phyloP scores from a whole-genome alignment of 1,284 basidiomycete genomes.

The Kalmanozyma brasiliensis region DNA sequence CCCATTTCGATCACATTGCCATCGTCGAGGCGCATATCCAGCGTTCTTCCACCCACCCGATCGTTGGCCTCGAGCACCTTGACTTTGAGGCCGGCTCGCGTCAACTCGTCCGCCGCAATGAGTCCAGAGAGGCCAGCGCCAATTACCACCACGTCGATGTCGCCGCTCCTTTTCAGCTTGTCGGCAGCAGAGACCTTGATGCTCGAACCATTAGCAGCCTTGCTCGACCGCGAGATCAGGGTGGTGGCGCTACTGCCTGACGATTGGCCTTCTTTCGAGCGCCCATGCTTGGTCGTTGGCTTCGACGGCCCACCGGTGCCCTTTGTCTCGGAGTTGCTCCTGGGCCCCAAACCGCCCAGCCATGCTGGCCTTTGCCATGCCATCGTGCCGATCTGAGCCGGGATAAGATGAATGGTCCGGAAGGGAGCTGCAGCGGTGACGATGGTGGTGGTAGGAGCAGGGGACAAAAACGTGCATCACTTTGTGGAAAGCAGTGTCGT shows the following conservation, averaged over 20 bases:
- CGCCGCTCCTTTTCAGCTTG: constrained; percentile 19
- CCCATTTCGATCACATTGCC: constrained; percentile 69
- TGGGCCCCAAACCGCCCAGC: constrained; percentile 5
- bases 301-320: constrained; percentile 1
- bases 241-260: constrained; percentile 17
- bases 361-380: constrained; percentile 23
- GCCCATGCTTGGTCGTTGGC: not conserved
- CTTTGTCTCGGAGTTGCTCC: constrained; percentile 5
- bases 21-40: constrained; percentile 62
- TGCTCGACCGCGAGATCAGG: constrained; percentile 1
- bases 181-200: not conserved
- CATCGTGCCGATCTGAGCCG: constrained; percentile 11
- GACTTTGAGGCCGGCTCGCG: constrained; percentile 67
- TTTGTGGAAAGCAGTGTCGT: too few species aligned
- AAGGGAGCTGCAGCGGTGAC: not conserved
- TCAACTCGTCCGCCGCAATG: constrained; percentile 69
- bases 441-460: not conserved
- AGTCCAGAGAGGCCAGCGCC: constrained; percentile 71
- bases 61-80: constrained; percentile 71
- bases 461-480: too few species aligned
- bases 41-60: constrained; percentile 70
- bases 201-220: not conserved
- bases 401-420: not conserved
- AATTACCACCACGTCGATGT: constrained; percentile 69
- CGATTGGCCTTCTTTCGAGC: not conserved